A percentile compares a stretch with the other conserved stretches of the same genome.
Conservation (phyloP, 495 filamentous ascomycete species). For the Hyaloscypha variabilis region DNA sequence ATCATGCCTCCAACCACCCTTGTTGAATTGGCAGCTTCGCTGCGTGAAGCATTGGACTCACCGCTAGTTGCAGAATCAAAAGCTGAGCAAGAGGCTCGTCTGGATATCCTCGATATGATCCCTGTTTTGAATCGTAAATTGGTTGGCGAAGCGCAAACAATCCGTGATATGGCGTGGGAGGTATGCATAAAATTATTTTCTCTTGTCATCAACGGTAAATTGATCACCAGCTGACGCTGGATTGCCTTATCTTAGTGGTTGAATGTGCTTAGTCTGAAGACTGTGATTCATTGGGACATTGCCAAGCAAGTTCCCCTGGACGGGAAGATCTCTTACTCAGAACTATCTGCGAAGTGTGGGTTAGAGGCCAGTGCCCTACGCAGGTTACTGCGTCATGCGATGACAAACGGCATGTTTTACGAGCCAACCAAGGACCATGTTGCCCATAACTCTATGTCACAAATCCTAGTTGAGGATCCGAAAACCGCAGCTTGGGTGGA, state of each 20-base stretch:
- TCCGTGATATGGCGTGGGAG: constrained; percentile 2
- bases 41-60: background rate
- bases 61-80: constrained; percentile 3
- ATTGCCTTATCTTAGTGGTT: background rate
- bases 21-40: background rate
- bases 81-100: background rate
- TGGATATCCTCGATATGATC: background rate
- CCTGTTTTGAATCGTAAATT: background rate
- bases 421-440: constrained; percentile 39
- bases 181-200: background rate
- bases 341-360: constrained; percentile 20
- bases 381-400: constrained; percentile 46
- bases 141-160: background rate
- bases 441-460: constrained; percentile 32
- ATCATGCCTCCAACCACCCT: background rate
- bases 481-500: constrained; percentile 5
- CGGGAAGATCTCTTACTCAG: constrained; percentile 41
- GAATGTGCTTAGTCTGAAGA: constrained; percentile 40
- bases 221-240: background rate
- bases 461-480: constrained; percentile 12
- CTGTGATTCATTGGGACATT: background rate
- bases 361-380: constrained; percentile 25
- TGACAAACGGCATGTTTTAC: constrained; percentile 51
- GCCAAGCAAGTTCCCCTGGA: constrained; percentile 33
- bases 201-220: background rate